Evolutionary conservation across 2,329 filamentous ascomycete species (phyloP).

Genomic region (Chalaropsis thielavioides): DNA sequence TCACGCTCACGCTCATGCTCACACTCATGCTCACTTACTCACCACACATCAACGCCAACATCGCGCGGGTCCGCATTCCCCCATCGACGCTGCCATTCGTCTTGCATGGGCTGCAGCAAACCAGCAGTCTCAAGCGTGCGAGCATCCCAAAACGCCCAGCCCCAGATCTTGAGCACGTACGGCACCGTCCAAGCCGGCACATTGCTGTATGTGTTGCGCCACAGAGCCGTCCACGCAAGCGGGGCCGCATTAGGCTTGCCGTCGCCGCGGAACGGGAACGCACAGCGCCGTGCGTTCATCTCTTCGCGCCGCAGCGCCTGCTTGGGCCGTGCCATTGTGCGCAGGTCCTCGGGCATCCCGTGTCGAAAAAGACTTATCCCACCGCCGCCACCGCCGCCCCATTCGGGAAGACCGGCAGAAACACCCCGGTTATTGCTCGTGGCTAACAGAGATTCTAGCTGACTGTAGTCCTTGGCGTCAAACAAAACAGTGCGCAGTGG

Average conservation of each 20-base stretch:
- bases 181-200: constrained; percentile 12
- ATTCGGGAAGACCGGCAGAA: background rate
- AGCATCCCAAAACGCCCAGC: constrained; percentile 16
- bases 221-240: constrained; percentile 13
- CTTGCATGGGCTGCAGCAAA: constrained; percentile 4
- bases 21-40: background rate
- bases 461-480: background rate
- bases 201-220: constrained; percentile 15
- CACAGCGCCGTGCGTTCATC: background rate
- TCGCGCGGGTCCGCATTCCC: constrained; percentile 11
- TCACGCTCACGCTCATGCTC: too few relatives aligned
- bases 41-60: background rate
- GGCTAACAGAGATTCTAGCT: background rate
- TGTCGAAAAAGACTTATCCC: background rate
- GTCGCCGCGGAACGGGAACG: constrained; percentile 15
- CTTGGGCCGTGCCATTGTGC: background rate
- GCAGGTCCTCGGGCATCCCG: background rate
- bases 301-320: background rate
- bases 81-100: constrained; percentile 15
- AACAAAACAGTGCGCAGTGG: constrained; percentile 10
- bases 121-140: constrained; percentile 3
- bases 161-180: constrained; percentile 16
- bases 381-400: background rate
- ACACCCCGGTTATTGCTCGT: background rate
- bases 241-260: constrained; percentile 1